Evolutionary conservation across 805 yeast genomes (phyloP), one percentile per base, ranked within the genome.

Genomic region (Candida endomychidarum): DNA sequence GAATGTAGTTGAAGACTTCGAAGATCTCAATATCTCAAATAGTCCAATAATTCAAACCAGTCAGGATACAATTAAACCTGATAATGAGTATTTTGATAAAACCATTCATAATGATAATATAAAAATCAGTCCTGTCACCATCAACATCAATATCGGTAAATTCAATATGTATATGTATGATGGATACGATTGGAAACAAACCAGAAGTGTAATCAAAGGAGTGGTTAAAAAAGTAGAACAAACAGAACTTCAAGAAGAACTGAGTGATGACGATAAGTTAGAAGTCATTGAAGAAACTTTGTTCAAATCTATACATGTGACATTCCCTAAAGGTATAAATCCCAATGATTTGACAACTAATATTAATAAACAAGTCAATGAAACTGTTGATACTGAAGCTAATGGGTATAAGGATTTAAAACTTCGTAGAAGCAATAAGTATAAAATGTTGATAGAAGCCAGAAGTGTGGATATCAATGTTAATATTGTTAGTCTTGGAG

Each of bases 181-280:
- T 63, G 99, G 99, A 0, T 93, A 82, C 55, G 98, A 93, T 52
- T 89, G 97, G 95, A 75, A 75, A 40, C 77, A 78, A 30, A 88
- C 98, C 0, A 72, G 95, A 42, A 70, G 68, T 17, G 70, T 81
- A 0, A 81, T 93, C 20, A 65, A 70, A 8, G 75, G 72, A n/a
- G 84, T 86, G 0, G 81, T 90, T 0, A 75, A 74, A 39, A 63
- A 75, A 8, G 75, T 87, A 6, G 88, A 83, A 48, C 27, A 36
- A 37, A 41, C 38, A 34, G 23, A 15, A 8, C 34, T 23, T 4
- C 46, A 45, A 11, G 48, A 41, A 9, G 46, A n/a, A n/a, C n/a
- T n/a, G n/a, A n/a, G 35, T 6, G 37, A 31, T 8, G 45, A 43
- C 25, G 52, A 47, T 10, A 41, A 40, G 6, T 26, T 44, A 4